Percentiles rank a stretch among this genome's conserved stretches.
Conservation (phyloP, 2,329 filamentous ascomycete genomes). For the Didymosphaeria variabile region DNA sequence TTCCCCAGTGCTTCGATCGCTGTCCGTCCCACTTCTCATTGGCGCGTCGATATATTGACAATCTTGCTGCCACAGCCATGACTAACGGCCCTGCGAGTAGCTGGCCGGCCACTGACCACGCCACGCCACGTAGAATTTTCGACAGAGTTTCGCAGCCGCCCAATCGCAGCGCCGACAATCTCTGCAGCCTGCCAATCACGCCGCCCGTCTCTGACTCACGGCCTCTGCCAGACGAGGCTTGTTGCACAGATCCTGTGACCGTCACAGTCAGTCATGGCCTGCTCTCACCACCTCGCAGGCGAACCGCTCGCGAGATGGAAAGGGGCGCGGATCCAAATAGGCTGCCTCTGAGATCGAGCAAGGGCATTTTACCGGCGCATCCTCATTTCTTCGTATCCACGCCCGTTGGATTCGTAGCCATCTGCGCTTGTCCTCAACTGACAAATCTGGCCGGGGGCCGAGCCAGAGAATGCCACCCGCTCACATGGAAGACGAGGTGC, state of each 20-base stretch:
- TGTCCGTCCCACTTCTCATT: conserved; percentile 27
- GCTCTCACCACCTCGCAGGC: conserved; percentile 16
- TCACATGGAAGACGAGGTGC: conserved; percentile 23
- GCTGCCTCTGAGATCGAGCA: conserved; percentile 38
- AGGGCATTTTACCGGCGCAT: too few relatives aligned
- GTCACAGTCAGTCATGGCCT: conserved; percentile 4
- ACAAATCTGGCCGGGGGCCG: conserved; percentile 29
- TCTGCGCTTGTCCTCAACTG: conserved; percentile 28
- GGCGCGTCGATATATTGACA: conserved; percentile 22
- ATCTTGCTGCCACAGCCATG: conserved; percentile 34
- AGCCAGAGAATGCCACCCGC: conserved; percentile 32
- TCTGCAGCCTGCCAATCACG: conserved; percentile 43
- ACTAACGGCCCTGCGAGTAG: too few relatives aligned
- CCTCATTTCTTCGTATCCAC: conserved; percentile 40
- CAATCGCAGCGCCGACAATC: conserved; percentile 46
- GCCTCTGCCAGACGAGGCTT: background rate
- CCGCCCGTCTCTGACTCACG: conserved; percentile 27
- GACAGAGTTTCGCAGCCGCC: conserved; percentile 38
- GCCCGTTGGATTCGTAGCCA: conserved; percentile 38
- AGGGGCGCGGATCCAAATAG: conserved; percentile 24
- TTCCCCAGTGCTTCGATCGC: conserved; percentile 5
- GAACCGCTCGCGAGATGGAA: conserved; percentile 21
- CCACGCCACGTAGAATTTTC: conserved; percentile 42
- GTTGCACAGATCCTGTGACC: conserved; percentile 13
- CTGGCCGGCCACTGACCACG: conserved; percentile 41